phyloP scores from a whole-genome alignment of 106 monocot species.

The Platanthera guangdongensis region DNA sequence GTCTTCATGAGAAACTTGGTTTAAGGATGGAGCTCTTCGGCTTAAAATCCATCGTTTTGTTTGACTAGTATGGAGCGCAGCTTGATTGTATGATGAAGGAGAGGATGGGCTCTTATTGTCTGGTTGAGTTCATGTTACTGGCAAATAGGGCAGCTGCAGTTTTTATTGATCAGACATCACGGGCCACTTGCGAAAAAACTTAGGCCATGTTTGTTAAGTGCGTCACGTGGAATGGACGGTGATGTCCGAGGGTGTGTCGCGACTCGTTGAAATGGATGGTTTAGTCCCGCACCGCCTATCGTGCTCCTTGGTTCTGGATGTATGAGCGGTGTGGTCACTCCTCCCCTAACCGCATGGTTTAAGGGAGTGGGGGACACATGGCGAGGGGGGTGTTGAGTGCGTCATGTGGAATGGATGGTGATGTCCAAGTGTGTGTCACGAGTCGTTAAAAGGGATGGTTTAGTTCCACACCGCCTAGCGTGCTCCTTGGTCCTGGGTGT shows the following conservation, averaged over 20 bases:
- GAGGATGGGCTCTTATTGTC: conserved; percentile 49
- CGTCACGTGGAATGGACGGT: too few relatives aligned
- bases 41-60: conserved; percentile 63
- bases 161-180: conserved; percentile 85
- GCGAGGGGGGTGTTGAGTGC: too few relatives aligned
- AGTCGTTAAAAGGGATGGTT: conserved; percentile 40
- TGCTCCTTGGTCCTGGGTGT: conserved; percentile 71
- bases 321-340: conserved; percentile 11
- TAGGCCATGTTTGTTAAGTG: conserved; percentile 39
- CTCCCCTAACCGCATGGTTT: too few relatives aligned
- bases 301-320: conserved; percentile 69
- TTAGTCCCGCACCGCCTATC: conserved; percentile 83
- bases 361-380: too few relatives aligned
- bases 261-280: conserved; percentile 37
- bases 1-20: conserved; percentile 58
- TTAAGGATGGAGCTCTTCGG: conserved; percentile 72
- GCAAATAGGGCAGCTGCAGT: conserved; percentile 74
- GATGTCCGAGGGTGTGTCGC: too few relatives aligned
- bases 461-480: conserved; percentile 80
- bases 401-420: too few relatives aligned
- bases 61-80: conserved; percentile 75
- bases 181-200: conserved; percentile 75
- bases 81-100: conserved; percentile 44
- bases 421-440: too few relatives aligned
- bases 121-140: conserved; percentile 85